phyloP scores from a whole-genome alignment of 345 rosid species.

The Hibiscus tridactylites region DNA sequence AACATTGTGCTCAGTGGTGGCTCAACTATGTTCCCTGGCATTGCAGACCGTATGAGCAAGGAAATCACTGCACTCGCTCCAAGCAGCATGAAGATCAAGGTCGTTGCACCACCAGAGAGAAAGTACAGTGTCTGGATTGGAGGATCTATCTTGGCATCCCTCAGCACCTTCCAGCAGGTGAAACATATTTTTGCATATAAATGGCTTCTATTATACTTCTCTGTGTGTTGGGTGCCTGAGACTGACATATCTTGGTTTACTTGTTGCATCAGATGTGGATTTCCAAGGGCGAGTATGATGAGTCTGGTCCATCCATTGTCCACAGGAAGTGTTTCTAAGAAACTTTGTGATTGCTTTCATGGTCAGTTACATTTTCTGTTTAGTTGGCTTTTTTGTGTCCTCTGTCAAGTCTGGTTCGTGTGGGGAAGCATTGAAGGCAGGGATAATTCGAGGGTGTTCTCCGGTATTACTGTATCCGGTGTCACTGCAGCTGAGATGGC shows the following conservation, averaged over 20 bases:
- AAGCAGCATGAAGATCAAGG: slow-evolving; percentile 21
- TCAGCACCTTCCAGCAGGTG: slow-evolving; percentile 72
- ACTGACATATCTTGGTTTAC: background rate
- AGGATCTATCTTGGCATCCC: slow-evolving; percentile 69
- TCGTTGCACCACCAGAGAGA: slow-evolving; percentile 18
- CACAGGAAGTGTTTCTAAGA: slow-evolving; percentile 56
- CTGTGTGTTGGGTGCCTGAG: background rate
- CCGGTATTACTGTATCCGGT: slow-evolving; percentile 15
- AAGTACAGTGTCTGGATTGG: slow-evolving; percentile 62
- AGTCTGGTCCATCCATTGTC: slow-evolving; percentile 53
- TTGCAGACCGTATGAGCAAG: slow-evolving; percentile 71
- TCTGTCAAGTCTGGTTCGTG: slow-evolving; percentile 29
- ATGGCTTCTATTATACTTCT: background rate
- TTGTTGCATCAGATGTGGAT: slow-evolving; percentile 45
- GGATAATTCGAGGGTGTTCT: slow-evolving; percentile 19
- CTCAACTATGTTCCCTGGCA: slow-evolving; percentile 64
- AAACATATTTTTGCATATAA: background rate
- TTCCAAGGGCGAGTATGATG: slow-evolving; percentile 51
- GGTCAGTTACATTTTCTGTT: slow-evolving; percentile 37
- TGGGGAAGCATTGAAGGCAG: slow-evolving; percentile 19
- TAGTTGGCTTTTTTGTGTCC: slow-evolving; percentile 37
- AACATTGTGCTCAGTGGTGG: slow-evolving; percentile 46
- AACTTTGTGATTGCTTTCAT: slow-evolving; percentile 13
- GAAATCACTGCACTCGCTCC: slow-evolving; percentile 51
- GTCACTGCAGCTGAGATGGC: slow-evolving; percentile 5